Base-by-base conservation (phyloP, 148 eudicot species). In the Limonium bicolor region DNA sequence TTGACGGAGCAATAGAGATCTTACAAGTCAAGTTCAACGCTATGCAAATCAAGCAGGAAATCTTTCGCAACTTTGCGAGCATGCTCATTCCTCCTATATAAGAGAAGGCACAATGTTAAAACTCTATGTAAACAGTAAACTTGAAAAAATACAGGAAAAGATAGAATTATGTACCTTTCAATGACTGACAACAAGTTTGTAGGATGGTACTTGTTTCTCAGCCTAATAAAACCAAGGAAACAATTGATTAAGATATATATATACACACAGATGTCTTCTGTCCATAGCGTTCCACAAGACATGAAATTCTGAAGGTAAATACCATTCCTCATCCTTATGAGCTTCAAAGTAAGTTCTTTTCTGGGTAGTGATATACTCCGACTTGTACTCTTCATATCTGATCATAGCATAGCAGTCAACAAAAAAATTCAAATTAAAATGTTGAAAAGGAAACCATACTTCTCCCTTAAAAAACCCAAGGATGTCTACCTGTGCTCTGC, bases 261-360 rank as follows among this genome's bases (percentile, higher is more conserved):
- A n/a, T 20, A 55, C 11, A 15, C 14, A 20, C 2, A 35, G 10
- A 8, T n/a, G n/a, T n/a, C n/a, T n/a, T n/a, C n/a, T n/a, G n/a
- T n/a, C n/a, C n/a, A n/a, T 47, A 28, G 16, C 13, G 4, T 14
- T 13, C 1, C n/a, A 33, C 16, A n/a, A 0, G 24, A 29, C 14
- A 21, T 10, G 10, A 50, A 39, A 40, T 31, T 34, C 6, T 4
- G 19, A 21, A 46, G 18, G 11, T 6, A 43, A 23, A 18, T 78
- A 92, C 99, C 99, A 85, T 52, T 85, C 95, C 72, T 92, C 95
- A 43, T 77, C 80, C 63, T 85, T 92, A 58, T 92, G 99, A 51
- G 90, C 85, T 56, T 85, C 80, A 64, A 92, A 92, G 68, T 75
- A 92, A 40, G 94, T 59, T 43, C 77, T 75, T 43, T 92, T 92